A percentile compares a stretch with the other conserved stretches of the same genome.
Conservation (phyloP, 73 alveolate genomes). For the Stentor coeruleus region DNA sequence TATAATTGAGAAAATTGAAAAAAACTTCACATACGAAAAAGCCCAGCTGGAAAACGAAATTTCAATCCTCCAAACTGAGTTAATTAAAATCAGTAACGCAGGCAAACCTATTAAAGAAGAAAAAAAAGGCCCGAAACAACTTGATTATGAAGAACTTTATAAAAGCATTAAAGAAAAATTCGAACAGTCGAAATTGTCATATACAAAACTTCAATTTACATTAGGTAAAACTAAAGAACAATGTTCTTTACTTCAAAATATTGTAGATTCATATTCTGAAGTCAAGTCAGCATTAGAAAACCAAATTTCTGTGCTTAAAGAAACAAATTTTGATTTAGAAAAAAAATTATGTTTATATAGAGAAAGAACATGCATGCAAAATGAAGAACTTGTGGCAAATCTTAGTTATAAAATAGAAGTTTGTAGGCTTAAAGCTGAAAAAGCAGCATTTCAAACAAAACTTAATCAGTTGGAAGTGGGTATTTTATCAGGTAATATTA, state of each 20-base stretch:
- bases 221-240: constrained; percentile 6
- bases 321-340: background rate
- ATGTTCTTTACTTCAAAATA: no score
- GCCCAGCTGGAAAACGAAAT: constrained; percentile 26
- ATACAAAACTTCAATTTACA: background rate
- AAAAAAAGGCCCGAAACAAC: background rate
- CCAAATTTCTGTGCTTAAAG: background rate
- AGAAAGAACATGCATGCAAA: constrained; percentile 15
- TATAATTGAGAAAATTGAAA: background rate
- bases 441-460: background rate
- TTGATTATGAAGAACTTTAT: constrained; percentile 4
- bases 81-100: background rate
- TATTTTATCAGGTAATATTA: background rate
- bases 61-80: background rate
- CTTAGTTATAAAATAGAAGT: background rate
- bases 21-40: background rate
- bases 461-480: background rate
- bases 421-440: background rate
- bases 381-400: constrained; percentile 20
- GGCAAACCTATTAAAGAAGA: background rate
- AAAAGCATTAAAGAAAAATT: constrained; percentile 6
- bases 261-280: background rate
- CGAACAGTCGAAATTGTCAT: background rate
- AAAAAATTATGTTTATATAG: no score
- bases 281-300: background rate